These are phyloP conservation scores for Chlorella sp. DNA, from an alignment of 139 green algal species.

Conservation along the genomic window DNA sequence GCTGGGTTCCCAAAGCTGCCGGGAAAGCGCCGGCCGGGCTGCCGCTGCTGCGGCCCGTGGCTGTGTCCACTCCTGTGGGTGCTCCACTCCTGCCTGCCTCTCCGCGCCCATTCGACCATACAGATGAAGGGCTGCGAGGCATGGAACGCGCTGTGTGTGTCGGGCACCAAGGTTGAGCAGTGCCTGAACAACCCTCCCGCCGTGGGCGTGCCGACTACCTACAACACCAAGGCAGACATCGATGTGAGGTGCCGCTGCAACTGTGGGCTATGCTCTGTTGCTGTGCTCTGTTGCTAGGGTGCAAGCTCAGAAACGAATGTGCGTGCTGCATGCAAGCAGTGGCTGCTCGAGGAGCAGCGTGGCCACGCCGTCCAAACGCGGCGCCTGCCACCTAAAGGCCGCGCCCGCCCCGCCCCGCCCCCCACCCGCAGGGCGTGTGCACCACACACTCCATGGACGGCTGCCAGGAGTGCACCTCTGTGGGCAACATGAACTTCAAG, in stretches of 20 bases:
- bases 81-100: too few species aligned
- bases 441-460: constrained; percentile 39
- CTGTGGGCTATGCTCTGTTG: too few species aligned
- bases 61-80: too few species aligned
- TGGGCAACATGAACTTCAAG: constrained; percentile 13
- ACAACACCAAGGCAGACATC: constrained; percentile 2
- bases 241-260: constrained; percentile 8
- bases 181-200: constrained; percentile 2
- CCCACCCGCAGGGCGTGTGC: constrained; percentile 36
- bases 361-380: too few species aligned
- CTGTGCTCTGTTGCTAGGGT: too few species aligned
- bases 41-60: too few species aligned
- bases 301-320: too few species aligned
- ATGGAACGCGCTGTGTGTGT: constrained; percentile 31
- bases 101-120: too few species aligned
- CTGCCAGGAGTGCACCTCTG: constrained; percentile 39
- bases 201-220: constrained; percentile 23
- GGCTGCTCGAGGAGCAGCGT: background rate
- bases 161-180: constrained; percentile 32
- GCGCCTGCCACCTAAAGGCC: too few species aligned
- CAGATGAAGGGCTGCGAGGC: constrained; percentile 40
- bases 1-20: too few species aligned
- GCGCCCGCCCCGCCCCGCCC: too few species aligned
- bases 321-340: background rate
- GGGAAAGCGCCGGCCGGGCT: too few species aligned